Conservation (phyloP, 805 yeast species). For the Candida gorgasii region DNA sequence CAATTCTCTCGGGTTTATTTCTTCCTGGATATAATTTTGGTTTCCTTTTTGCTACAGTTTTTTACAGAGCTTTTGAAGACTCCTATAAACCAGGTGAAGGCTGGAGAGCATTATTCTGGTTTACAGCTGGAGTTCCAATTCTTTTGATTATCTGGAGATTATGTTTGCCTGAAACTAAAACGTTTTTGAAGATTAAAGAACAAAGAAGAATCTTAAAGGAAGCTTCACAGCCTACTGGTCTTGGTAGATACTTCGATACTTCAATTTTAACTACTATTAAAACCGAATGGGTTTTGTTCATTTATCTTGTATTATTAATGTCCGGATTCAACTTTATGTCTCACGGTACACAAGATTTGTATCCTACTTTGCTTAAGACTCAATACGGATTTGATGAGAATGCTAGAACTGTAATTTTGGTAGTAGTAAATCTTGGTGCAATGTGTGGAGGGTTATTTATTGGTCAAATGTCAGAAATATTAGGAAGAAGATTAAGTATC, state of each 20-base stretch:
- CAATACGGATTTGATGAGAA: slow-evolving; percentile 51
- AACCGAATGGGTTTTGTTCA: slow-evolving; percentile 43
- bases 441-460: slow-evolving; percentile 61
- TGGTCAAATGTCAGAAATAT: slow-evolving; percentile 57
- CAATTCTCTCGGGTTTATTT: slow-evolving; percentile 60
- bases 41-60: slow-evolving; percentile 62
- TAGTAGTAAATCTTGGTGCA: slow-evolving; percentile 68
- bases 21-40: slow-evolving; percentile 61
- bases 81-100: slow-evolving; percentile 45
- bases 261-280: slow-evolving; percentile 21
- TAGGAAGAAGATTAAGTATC: slow-evolving; percentile 63
- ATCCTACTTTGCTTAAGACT: slow-evolving; percentile 59
- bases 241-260: slow-evolving; percentile 12
- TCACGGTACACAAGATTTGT: slow-evolving; percentile 75
- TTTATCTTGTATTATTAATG: slow-evolving; percentile 46
- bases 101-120: slow-evolving; percentile 78
- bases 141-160: slow-evolving; percentile 59
- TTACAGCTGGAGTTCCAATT: slow-evolving; percentile 66
- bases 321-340: slow-evolving; percentile 71
- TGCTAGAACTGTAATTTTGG: slow-evolving; percentile 58
- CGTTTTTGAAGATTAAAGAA: slow-evolving; percentile 36
- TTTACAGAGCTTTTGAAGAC: slow-evolving; percentile 56
- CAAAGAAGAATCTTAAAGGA: slow-evolving; percentile 11
- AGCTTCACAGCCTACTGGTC: slow-evolving; percentile 4
- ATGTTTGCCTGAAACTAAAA: slow-evolving; percentile 60